These are phyloP conservation scores for Lagenaria siceraria DNA, from an alignment of 306 rosid genomes.

Conservation along the genomic window DNA sequence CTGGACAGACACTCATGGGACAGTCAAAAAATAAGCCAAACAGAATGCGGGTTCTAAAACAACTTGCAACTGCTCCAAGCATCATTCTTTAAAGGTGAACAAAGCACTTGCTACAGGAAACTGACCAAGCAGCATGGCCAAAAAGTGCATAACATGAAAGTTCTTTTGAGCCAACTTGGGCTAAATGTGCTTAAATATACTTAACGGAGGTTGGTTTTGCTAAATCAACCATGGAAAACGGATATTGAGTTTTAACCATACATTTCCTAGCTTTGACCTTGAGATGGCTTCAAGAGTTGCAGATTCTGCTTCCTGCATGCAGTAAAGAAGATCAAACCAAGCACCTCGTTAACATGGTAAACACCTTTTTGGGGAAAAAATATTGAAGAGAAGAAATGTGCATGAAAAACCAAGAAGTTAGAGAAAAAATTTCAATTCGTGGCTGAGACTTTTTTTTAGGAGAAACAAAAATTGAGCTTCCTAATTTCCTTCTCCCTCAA, in stretches of 20 bases:
- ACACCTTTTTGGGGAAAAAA: neutral
- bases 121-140: neutral
- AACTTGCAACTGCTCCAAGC: neutral
- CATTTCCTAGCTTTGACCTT: constrained; percentile 77
- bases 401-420: neutral
- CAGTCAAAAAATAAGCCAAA: neutral
- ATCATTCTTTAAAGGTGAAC: neutral
- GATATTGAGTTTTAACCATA: constrained; percentile 26
- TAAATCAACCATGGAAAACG: neutral
- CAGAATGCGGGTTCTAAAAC: neutral
- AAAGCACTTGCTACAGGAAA: neutral
- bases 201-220: neutral
- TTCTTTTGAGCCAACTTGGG: neutral
- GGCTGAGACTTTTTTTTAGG: neutral
- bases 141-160: neutral
- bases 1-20: neutral
- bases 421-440: neutral
- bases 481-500: neutral
- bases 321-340: constrained; percentile 3
- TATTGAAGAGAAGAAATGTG: neutral
- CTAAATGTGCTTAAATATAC: neutral
- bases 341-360: neutral
- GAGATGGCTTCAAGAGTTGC: constrained; percentile 95
- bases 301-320: constrained; percentile 77
- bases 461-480: neutral